Base-by-base conservation (phyloP, 2,329 filamentous ascomycete genomes). In the Immersiporthe knoxdaviesiana region DNA sequence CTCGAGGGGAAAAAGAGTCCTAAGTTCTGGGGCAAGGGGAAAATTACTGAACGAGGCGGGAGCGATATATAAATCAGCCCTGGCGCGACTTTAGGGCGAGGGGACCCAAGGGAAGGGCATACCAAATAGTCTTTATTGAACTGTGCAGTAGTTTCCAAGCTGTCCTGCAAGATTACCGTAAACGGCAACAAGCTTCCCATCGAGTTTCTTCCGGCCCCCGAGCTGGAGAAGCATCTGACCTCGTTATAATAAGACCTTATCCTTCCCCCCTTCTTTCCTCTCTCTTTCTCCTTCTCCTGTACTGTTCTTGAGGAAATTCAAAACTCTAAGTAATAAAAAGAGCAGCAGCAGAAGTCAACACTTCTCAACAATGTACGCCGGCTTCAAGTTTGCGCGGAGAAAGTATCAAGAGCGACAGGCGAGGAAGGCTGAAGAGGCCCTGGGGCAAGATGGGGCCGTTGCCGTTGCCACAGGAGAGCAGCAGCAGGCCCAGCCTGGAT, bases 301-400 rank as follows among this genome's bases (percentile, higher is more conserved):
- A 30, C 3, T 12, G n/a, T 12, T 24, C n/a, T n/a, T n/a, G n/a
- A n/a, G n/a, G n/a, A n/a, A n/a, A n/a, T n/a, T n/a, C n/a, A n/a
- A n/a, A 14, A 52, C 11, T 52, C 12, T 14, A 24, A 24, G 10
- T n/a, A n/a, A 24, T 10, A 1, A 2, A 24, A 8, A 54, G 24
- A 27, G 3, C 5, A 30, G 24, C n/a, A 65, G 8, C 37, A 35
- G 4, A 35, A 35, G n/a, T 35, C 35, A 58, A 21, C 35, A 18
- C 24, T 41, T 52, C 2, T 32, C 68, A 74, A 24, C 32, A 50
- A 78, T 75, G 75, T 74, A 71, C 52, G 18, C 73, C 2, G 74
- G 72, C 11, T 73, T 70, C 67, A 73, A 71, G 39, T 74, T 73
- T 62, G 73, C 71, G 6, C 74, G 69, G 63, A 74, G 69, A 62